Conservation (phyloP, 2,329 filamentous ascomycete genomes). For the Chrysoporthe deuterocubensis region DNA sequence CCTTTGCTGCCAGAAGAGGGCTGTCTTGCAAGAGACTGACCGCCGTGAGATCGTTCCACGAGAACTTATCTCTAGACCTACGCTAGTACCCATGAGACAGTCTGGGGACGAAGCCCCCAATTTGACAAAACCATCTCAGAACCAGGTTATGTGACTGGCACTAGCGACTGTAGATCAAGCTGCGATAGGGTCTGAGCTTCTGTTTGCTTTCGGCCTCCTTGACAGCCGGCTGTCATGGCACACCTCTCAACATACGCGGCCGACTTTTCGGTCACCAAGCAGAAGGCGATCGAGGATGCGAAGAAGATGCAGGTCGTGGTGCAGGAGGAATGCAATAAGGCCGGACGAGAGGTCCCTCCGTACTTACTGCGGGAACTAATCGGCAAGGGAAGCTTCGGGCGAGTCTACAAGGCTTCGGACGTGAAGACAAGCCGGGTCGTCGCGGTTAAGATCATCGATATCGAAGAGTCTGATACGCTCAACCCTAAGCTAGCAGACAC, state of each 20-base stretch:
- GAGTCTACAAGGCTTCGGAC: conserved; percentile 69
- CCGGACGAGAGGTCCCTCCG: conserved; percentile 63
- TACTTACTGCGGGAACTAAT: conserved; percentile 75
- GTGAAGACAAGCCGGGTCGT: conserved; percentile 58
- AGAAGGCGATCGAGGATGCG: conserved; percentile 70
- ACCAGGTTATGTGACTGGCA: neutral
- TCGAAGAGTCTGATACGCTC: conserved; percentile 74
- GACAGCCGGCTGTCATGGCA: conserved; percentile 38
- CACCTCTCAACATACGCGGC: conserved; percentile 48
- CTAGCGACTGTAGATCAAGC: neutral
- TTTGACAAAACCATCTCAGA: neutral
- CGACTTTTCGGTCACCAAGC: conserved; percentile 53
- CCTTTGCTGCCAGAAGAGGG: neutral
- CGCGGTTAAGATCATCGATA: conserved; percentile 82
- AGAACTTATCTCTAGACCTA: neutral
- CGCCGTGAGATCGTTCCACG: neutral
- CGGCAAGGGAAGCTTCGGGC: conserved; percentile 74
- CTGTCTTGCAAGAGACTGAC: neutral
- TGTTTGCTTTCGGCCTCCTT: neutral
- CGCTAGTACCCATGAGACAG: neutral
- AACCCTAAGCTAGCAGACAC: conserved; percentile 69
- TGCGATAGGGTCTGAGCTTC: neutral
- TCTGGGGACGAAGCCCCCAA: neutral
- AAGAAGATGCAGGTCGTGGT: conserved; percentile 70
- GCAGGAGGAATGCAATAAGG: conserved; percentile 62